Evolutionary conservation across 164 flowering plant species (phyloP), one percentile per base, ranked within the genome.

Genomic region (Aristolochia fimbriata): DNA sequence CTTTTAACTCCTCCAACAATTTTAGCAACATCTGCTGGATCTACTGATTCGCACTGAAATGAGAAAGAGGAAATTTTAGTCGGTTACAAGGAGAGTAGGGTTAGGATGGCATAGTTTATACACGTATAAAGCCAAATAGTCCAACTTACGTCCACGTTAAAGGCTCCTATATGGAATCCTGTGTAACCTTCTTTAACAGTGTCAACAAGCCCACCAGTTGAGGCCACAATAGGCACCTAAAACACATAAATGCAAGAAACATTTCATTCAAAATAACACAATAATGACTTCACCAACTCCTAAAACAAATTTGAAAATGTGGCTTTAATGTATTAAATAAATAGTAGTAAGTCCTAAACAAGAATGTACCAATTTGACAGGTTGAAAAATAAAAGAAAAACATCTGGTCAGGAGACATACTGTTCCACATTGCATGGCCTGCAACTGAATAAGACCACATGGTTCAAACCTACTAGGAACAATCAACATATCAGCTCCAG

Each of bases 131-230:
- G 17, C 37, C 17, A n/a, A 7, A 15, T 6, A 53, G 14, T 27
- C 33, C 15, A 46, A 51, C 77, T 82, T 77, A 90, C 98, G 15
- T 82, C 86, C 16, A 88, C 91, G 61, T 57, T 84, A 82, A 93
- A 88, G 63, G 60, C 73, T 61, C 98, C 97, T 90, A 90, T 93
- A 23, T 86, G 97, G 74, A 93, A 87, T 62, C 98, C 98, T 1
- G 97, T 93, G 62, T 61, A 83, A 12, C 98, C 98, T 77, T 93
- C 98, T 68, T 80, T 83, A 30, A 93, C 93, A 4, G 99, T 93
- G 79, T 93, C 96, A 51, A 86, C 92, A 23, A 93, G 79, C 50
- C 99, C 99, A 67, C 99, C 99, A 51, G 97, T 90, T 17, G 96
- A 84, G 54, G 91, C 81, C 47, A 84, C 91, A 51, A 86, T 74